Evolutionary conservation across 192 early-diverging fungal species (phyloP), one percentile per base, ranked within the genome.

Genomic region (Rhizophagus sp.): DNA sequence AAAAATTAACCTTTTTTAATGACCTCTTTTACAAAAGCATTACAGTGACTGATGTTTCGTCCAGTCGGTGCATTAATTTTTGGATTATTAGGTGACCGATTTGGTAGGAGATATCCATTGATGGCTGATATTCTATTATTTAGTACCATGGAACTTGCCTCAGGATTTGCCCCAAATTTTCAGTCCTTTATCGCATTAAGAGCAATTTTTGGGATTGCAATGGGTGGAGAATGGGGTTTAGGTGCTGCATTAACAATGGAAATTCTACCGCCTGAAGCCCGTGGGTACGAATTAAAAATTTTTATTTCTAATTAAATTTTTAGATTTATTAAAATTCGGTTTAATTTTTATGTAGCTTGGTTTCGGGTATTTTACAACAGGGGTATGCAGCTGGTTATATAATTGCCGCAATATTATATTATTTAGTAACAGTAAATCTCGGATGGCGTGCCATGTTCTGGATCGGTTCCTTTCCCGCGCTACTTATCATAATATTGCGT

Each of bases 151-250:
- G 89, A 93, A 75, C 81, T 93, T 30, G 88, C 85, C 12, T 89
- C 90, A n/a, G 94, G 93, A 0, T 95, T 94, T 74, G 81, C 91
- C 2, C 84, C 82, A 17, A 93, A 89, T 78, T 84, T 92, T 9
- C 71, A 83, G 24, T 86, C 83, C 13, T 93, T 95, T 61, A 82
- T 92, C 47, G 87, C 84, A 6, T 80, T 94, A 13, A 90, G 90
- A 62, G 82, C 81, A 24, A 74, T 91, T 13, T 91, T 91, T 84
- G 90, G 94, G 4, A 89, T 95, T 34, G 81, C 88, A 41, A 91
- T 95, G 90, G 94, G 92, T 25, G 92, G 91, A 47, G 88, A 89
- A 44, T 92, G 93, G 93, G 94, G 93, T 25, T 87, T 95, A 25
- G 90, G 91, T 22, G 89, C 90, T 34, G 86, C 89, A 81, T 83